Evolutionary conservation across 192 early-diverging fungal species (phyloP).

Genomic region (Entomortierella lignicola): DNA sequence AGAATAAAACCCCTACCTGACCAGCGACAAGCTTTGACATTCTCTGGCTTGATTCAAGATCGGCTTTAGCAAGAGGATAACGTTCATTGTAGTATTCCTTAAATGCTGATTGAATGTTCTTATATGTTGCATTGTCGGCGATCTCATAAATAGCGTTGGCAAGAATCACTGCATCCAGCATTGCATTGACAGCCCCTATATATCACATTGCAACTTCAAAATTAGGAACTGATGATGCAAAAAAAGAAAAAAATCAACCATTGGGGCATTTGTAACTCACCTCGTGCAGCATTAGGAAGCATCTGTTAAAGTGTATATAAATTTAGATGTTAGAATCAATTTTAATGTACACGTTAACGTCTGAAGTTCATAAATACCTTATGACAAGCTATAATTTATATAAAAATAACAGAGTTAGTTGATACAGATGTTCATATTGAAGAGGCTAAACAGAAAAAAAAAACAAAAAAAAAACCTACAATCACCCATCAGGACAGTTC

Average conservation of each 20-base stretch:
- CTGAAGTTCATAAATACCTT: no score
- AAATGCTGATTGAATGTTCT: not conserved
- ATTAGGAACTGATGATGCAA: no score
- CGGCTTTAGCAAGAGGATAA: not conserved
- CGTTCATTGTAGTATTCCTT: not conserved
- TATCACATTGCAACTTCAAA: not conserved
- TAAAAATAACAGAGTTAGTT: not conserved
- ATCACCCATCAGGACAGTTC: conserved; percentile 16
- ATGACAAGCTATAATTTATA: conserved; percentile 13
- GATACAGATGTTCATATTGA: not conserved
- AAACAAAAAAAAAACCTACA: not conserved
- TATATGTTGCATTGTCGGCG: not conserved
- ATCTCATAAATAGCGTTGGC: conserved; percentile 24
- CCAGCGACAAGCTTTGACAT: not conserved
- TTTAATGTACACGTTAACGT: no score
- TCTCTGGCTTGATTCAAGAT: conserved; percentile 2
- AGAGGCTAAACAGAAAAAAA: not conserved
- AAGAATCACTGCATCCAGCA: conserved; percentile 26
- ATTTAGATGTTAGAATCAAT: no score
- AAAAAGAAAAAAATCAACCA: no score
- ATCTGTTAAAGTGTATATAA: no score
- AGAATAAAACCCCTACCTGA: not conserved
- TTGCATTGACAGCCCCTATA: conserved; percentile 20
- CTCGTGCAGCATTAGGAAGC: no score
- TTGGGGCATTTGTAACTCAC: no score